Base-by-base conservation (phyloP, 192 early-diverging fungal species). In the Entophlyctis helioformis region DNA sequence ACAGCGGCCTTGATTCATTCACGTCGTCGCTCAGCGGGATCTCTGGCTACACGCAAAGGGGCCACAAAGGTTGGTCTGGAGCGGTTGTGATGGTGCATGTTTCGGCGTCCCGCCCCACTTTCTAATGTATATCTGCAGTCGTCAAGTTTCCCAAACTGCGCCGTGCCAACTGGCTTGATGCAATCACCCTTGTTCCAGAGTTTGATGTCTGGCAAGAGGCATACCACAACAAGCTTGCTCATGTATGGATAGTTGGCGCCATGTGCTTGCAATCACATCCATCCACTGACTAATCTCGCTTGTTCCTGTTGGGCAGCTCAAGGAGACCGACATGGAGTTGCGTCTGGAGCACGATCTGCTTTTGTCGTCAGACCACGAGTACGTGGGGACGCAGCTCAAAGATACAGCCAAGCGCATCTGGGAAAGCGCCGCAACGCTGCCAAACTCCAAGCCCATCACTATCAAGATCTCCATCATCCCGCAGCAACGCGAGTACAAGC, bases 291-390 rank as follows among this genome's bases (percentile, higher is more conserved):
- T n/a, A n/a, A n/a, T n/a, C n/a, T n/a, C n/a, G n/a, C n/a, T 51
- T 16, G 23, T 52, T 24, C 33, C 10, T 45, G 7, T 43, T 28
- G 3, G 39, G 27, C 33, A 59, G 32, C 42, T 46, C 2, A 60
- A 57, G 48, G 73, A 70, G 21, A 42, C 64, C 16, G 73, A 76
- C 44, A 69, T 72, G 43, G 73, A 76, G 44, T 49, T 72, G 1
- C 53, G 59, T 21, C 53, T 49, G 26, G 73, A 76, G 41, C 54
- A 66, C 39, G 68, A 71, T 43, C 23, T 72, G 4, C 33, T 72
- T 15, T 19, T 59, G 6, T 46, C 54, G 8, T 49, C 45, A 33
- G 73, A 76, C 26, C 26, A 62, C 31, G 69, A 72, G 4, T 40
- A 39, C 8, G 60, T 69, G 13, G 37, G 44, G 1, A 34, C 39